Percentiles rank a stretch among this genome's conserved stretches.
These are phyloP conservation scores for Citrus mangshanensis DNA, from an alignment of 345 rosid species.

Conservation along the genomic window DNA sequence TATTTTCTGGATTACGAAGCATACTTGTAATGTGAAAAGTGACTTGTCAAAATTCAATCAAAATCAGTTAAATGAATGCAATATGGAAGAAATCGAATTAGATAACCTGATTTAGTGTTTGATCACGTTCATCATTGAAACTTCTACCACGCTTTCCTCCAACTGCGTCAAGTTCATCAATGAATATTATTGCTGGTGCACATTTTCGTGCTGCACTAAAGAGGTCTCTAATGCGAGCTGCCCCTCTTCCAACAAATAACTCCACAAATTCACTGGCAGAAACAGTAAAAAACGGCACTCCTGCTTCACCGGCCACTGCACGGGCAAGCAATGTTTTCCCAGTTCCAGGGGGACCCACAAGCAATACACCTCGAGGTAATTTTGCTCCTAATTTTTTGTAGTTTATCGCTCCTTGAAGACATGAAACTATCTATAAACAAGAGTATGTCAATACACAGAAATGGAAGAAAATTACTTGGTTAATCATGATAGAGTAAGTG, in stretches of 20 bases:
- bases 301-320: conserved; percentile 96
- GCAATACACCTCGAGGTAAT: conserved; percentile 83
- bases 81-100: background rate
- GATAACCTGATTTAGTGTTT: conserved; percentile 85
- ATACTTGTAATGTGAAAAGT: background rate
- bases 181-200: conserved; percentile 88
- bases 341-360: conserved; percentile 97
- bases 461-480: background rate
- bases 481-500: background rate
- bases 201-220: conserved; percentile 73
- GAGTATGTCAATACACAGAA: conserved; percentile 12
- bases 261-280: conserved; percentile 99
- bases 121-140: conserved; percentile 96
- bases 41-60: background rate
- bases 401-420: conserved; percentile 90
- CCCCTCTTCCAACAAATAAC: conserved; percentile 98
- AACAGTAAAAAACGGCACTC: conserved; percentile 90
- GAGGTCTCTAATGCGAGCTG: conserved; percentile 92
- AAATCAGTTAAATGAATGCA: background rate
- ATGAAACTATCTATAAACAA: conserved; percentile 74
- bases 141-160: conserved; percentile 98
- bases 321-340: conserved; percentile 96
- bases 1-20: background rate
- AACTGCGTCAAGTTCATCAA: conserved; percentile 97
- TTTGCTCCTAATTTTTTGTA: conserved; percentile 85